These are phyloP conservation scores for Akanthomyces uredinophilus DNA, from an alignment of 2,329 filamentous ascomycete species.

Conservation along the genomic window DNA sequence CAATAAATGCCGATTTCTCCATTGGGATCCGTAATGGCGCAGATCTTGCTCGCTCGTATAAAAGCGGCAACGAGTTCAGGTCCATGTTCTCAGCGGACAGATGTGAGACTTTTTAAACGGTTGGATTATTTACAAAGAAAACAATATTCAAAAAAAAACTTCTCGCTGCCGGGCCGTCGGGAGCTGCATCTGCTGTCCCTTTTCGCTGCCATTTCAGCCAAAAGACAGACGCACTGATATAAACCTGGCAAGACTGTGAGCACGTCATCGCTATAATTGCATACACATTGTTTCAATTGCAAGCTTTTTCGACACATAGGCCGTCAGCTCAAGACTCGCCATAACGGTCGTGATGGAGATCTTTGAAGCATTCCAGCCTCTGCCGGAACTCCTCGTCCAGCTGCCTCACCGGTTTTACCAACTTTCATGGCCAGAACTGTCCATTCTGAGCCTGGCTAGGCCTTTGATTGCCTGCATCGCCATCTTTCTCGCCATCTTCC, in stretches of 20 bases:
- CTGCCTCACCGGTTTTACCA: neutral
- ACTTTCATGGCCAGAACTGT: neutral
- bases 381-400: conserved; percentile 1
- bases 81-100: too few species aligned
- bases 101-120: too few species aligned
- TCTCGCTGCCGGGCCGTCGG: too few species aligned
- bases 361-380: conserved; percentile 1
- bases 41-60: too few species aligned
- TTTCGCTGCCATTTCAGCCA: too few species aligned
- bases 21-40: too few species aligned
- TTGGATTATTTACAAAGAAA: too few species aligned
- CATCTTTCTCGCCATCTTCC: neutral
- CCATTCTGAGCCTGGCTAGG: neutral
- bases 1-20: too few species aligned
- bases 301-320: too few species aligned
- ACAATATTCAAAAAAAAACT: too few species aligned
- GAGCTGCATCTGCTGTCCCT: too few species aligned
- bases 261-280: neutral
- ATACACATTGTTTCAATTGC: neutral
- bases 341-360: neutral
- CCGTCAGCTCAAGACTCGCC: neutral
- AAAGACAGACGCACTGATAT: neutral
- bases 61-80: too few species aligned
- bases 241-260: neutral
- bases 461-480: conserved; percentile 4